phyloP scores from a whole-genome alignment of 2,329 filamentous ascomycete genomes.

The Cercospora zeina region DNA sequence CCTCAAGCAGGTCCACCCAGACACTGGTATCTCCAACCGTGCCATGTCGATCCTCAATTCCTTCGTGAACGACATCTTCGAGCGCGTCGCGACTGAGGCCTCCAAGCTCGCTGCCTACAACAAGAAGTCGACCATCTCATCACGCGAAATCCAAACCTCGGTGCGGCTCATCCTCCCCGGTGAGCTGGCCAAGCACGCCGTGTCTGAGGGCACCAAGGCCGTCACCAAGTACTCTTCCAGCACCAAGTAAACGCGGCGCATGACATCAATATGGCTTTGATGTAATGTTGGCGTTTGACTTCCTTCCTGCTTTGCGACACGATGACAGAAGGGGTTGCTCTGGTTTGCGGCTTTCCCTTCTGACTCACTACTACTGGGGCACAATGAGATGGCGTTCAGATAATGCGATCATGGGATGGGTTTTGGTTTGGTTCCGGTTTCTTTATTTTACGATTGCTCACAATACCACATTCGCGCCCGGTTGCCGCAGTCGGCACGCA shows the following conservation, averaged over 20 bases:
- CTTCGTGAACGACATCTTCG: constrained; percentile 99
- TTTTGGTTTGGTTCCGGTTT: constrained; percentile 24
- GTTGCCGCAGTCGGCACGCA: constrained; percentile 27
- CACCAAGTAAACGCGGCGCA: constrained; percentile 76
- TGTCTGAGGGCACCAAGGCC: constrained; percentile 99
- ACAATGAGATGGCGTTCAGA: constrained; percentile 51
- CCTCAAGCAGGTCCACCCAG: constrained; percentile 99
- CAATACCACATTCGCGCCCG: constrained; percentile 34
- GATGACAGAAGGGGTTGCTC: constrained; percentile 28
- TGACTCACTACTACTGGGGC: constrained; percentile 11
- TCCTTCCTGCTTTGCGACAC: constrained; percentile 18
- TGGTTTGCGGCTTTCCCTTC: constrained; percentile 3
- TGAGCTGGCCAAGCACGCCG: constrained; percentile 98
- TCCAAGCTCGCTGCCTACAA: constrained; percentile 99
- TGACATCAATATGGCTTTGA: constrained; percentile 17
- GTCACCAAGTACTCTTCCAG: constrained; percentile 99
- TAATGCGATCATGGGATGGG: constrained; percentile 57
- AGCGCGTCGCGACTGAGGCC: constrained; percentile 97
- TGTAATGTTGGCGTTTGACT: constrained; percentile 20
- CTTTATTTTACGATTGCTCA: constrained; percentile 33
- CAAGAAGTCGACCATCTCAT: constrained; percentile 99
- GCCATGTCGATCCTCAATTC: constrained; percentile 99
- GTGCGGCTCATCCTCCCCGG: constrained; percentile 96
- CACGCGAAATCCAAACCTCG: constrained; percentile 98
- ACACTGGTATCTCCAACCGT: constrained; percentile 99